Evolutionary conservation across 2,329 filamentous ascomycete genomes (phyloP).

Genomic region (Neonectria sp.): DNA sequence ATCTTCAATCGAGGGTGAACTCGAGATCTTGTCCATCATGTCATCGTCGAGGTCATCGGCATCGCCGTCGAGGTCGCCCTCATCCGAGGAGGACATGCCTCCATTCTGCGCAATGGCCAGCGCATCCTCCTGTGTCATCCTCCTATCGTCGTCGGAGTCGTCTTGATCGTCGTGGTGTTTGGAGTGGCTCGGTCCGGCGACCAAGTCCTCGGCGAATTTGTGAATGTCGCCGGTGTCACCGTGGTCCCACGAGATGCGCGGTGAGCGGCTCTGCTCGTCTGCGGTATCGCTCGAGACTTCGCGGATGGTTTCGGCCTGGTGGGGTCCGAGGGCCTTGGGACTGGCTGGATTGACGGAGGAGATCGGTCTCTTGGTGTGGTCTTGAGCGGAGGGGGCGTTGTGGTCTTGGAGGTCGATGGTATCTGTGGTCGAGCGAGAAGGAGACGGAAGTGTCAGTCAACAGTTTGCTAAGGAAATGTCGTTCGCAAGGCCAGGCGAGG

Average conservation of each 20-base stretch:
- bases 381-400: constrained; percentile 85
- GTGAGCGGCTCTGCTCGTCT: constrained; percentile 78
- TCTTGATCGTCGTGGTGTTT: constrained; percentile 33
- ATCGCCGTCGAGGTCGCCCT: constrained; percentile 77
- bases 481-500: constrained; percentile 22
- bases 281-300: constrained; percentile 83
- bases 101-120: constrained; percentile 75
- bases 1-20: constrained; percentile 98
- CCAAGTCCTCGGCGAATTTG: constrained; percentile 62
- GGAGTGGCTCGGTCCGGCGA: constrained; percentile 55
- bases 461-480: constrained; percentile 17
- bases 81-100: constrained; percentile 66
- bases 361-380: constrained; percentile 68
- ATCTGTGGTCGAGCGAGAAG: constrained; percentile 68
- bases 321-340: constrained; percentile 74
- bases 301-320: constrained; percentile 88
- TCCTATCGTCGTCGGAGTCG: constrained; percentile 38
- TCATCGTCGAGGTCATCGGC: constrained; percentile 89
- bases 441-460: constrained; percentile 39
- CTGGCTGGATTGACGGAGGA: constrained; percentile 58
- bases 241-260: constrained; percentile 69
- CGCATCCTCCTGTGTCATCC: constrained; percentile 68
- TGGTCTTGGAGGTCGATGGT: constrained; percentile 95
- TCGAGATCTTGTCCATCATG: constrained; percentile 98
- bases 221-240: constrained; percentile 60